Evolutionary conservation across 176 grass and related monocot species (phyloP).

Genomic region (Carex cristatella): DNA sequence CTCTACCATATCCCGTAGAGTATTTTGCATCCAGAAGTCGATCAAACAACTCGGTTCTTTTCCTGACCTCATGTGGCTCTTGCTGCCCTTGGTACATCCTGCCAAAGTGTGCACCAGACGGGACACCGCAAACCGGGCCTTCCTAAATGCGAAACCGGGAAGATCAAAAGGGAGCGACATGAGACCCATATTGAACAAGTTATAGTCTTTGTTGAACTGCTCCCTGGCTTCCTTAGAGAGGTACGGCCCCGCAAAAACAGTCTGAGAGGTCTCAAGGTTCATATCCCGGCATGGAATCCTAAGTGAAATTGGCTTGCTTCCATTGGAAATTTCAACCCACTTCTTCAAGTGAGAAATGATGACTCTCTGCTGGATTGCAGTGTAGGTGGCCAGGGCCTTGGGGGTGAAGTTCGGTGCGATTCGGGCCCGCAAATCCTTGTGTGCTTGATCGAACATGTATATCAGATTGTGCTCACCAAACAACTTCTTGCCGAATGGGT

Average conservation of each 20-base stretch:
- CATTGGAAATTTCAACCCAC: slow-evolving; percentile 35
- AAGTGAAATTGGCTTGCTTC: slow-evolving; percentile 21
- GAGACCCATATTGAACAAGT: slow-evolving; percentile 72
- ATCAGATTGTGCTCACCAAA: slow-evolving; percentile 90
- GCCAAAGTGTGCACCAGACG: slow-evolving; percentile 53
- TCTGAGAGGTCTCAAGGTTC: slow-evolving; percentile 93
- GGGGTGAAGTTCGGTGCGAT: slow-evolving; percentile 79
- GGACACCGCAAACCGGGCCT: slow-evolving; percentile 50
- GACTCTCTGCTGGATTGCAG: slow-evolving; percentile 60
- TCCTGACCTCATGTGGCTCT: slow-evolving; percentile 46
- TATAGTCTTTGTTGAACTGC: slow-evolving; percentile 59
- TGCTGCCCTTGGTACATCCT: slow-evolving; percentile 46
- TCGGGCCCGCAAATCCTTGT: slow-evolving; percentile 77
- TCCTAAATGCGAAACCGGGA: slow-evolving; percentile 72
- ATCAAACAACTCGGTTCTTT: slow-evolving; percentile 63
- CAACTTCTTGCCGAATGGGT: slow-evolving; percentile 80
- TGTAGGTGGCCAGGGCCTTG: slow-evolving; percentile 63
- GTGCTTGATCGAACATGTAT: slow-evolving; percentile 79
- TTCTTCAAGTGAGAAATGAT: slow-evolving; percentile 40
- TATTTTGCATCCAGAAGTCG: slow-evolving; percentile 87
- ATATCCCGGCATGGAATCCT: slow-evolving; percentile 73
- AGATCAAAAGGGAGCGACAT: slow-evolving; percentile 79
- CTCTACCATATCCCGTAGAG: slow-evolving; percentile 43
- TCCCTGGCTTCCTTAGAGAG: slow-evolving; percentile 34
- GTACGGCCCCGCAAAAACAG: slow-evolving; percentile 74